Conservation (phyloP, 495 filamentous ascomycete species). For the Tirmania nivea region DNA sequence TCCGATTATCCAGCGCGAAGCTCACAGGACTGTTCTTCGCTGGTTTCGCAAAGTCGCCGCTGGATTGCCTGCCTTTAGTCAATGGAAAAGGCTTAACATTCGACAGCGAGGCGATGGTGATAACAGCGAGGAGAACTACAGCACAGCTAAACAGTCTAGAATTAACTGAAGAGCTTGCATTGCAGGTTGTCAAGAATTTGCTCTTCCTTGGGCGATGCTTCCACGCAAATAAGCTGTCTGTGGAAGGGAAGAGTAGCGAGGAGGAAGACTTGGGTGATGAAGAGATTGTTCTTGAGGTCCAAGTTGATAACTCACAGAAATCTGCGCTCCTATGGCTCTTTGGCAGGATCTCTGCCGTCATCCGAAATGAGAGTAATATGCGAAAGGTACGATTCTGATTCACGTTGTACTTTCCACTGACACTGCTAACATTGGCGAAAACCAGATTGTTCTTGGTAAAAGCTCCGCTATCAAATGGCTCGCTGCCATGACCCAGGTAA, state of each 20-base stretch:
- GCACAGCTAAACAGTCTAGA: conserved; percentile 42
- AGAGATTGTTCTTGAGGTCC: conserved; percentile 17
- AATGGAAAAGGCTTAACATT: conserved; percentile 53
- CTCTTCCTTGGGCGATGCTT: conserved; percentile 52
- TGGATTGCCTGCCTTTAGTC: conserved; percentile 36
- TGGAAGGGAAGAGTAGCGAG: conserved; percentile 24
- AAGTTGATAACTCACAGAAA: conserved; percentile 13
- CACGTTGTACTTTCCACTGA: not conserved
- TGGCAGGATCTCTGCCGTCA: conserved; percentile 46
- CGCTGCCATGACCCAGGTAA: conserved; percentile 33
- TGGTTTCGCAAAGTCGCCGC: conserved; percentile 45
- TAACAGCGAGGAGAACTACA: conserved; percentile 40
- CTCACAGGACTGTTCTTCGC: conserved; percentile 58
- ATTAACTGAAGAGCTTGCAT: conserved; percentile 43
- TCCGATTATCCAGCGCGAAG: conserved; percentile 54
- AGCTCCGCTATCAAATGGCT: conserved; percentile 54
- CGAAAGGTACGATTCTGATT: conserved; percentile 37
- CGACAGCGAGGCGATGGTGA: conserved; percentile 37
- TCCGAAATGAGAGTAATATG: conserved; percentile 52
- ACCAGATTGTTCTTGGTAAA: conserved; percentile 26
- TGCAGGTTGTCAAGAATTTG: conserved; percentile 53
- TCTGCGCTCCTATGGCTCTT: conserved; percentile 52
- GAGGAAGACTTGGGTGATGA: conserved; percentile 22
- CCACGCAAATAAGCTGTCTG: conserved; percentile 36
- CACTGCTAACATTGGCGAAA: not conserved